These are phyloP conservation scores for Gillenia trifoliata DNA, from an alignment of 306 rosid genomes.

Conservation along the genomic window DNA sequence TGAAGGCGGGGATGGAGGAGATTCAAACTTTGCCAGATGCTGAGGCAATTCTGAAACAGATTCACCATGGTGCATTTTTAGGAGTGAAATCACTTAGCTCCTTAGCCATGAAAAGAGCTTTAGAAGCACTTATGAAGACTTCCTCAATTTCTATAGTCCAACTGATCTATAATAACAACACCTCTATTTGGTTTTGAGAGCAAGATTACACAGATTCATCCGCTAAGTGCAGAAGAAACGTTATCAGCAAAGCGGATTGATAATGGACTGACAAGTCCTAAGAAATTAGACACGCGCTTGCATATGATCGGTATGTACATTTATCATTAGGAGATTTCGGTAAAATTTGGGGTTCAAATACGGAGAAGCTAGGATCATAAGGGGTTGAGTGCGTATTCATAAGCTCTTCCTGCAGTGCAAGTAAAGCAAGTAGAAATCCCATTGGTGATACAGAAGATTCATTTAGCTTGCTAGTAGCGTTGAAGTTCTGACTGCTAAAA, in stretches of 20 bases:
- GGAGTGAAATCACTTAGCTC: background rate
- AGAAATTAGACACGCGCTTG: background rate
- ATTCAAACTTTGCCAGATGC: conserved; percentile 38
- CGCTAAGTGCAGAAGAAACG: background rate
- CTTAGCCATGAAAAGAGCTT: too few relatives aligned
- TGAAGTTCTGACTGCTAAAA: background rate
- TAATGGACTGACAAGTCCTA: background rate
- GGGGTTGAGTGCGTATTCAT: background rate
- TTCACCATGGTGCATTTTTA: conserved; percentile 48
- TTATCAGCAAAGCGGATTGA: background rate
- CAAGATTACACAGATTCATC: background rate
- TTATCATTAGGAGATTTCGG: background rate
- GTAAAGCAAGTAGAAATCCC: background rate
- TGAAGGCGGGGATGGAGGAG: conserved; percentile 77
- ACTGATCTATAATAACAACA: too few relatives aligned
- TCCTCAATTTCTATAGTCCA: too few relatives aligned
- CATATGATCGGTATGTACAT: background rate
- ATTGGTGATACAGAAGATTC: background rate
- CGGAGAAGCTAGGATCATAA: background rate
- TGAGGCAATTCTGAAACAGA: conserved; percentile 38
- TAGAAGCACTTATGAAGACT: too few relatives aligned
- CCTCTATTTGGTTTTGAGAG: too few relatives aligned
- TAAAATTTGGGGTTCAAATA: background rate
- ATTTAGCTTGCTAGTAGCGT: background rate
- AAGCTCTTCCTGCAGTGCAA: background rate